Evolutionary conservation across 106 monocot genomes (phyloP).

Genomic region (Gastrodia elata): DNA sequence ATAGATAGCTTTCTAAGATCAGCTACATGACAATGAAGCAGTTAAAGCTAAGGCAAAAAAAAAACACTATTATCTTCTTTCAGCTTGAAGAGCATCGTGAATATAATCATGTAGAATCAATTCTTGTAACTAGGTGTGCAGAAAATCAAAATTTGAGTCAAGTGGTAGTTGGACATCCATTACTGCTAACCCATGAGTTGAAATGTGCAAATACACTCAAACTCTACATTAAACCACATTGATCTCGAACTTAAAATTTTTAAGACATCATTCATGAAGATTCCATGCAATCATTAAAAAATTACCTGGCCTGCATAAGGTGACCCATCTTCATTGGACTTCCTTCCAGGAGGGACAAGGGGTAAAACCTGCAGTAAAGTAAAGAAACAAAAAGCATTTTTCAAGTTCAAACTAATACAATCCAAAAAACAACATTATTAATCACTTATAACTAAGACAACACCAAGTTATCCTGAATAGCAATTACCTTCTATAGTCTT

Average conservation of each 20-base stretch:
- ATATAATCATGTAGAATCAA: neutral
- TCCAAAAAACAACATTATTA: neutral
- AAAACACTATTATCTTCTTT: neutral
- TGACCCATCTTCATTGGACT: conserved; percentile 90
- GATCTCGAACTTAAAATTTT: neutral
- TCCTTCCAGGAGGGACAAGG: conserved; percentile 97
- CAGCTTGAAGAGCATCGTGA: neutral
- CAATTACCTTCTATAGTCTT: neutral
- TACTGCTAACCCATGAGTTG: neutral
- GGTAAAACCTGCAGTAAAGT: conserved; percentile 71
- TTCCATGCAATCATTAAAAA: neutral
- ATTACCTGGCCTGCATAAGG: conserved; percentile 89
- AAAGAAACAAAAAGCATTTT: neutral
- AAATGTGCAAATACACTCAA: neutral
- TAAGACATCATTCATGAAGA: neutral
- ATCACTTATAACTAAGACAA: neutral
- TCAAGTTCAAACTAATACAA: neutral
- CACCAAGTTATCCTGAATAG: neutral
- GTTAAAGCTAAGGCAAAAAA: neutral
- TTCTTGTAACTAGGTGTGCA: neutral
- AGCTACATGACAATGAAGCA: neutral
- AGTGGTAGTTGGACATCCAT: neutral
- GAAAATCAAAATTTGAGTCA: neutral
- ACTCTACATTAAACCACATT: neutral
- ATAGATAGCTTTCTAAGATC: neutral